Base-by-base conservation (phyloP, 2,329 filamentous ascomycete species). In the Ceratocystis destructans region DNA sequence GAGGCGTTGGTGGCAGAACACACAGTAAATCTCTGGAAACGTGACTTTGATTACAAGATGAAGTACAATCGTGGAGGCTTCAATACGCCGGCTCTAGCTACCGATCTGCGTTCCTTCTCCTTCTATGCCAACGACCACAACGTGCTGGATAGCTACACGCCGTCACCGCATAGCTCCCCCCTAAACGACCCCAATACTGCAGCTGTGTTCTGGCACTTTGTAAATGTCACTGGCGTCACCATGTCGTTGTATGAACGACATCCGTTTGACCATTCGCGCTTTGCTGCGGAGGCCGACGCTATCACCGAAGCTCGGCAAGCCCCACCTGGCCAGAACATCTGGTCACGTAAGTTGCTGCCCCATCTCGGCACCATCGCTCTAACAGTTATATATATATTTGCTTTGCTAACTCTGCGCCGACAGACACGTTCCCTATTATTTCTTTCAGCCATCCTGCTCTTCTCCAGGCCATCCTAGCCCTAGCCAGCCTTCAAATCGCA, bases 211-310 rank as follows among this genome's bases (percentile, higher is more conserved):
- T 87, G 87, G 74, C 91, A 97, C 75, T 97, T 96, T 74, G 85
- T 97, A 61, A 88, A 90, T 70, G 87, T 94, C 5, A 96, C 91
- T 1, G 92, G 88, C 0, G 89, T 91, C 0, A 88, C 84, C 70
- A 83, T 97, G 73, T 96, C 92, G 1, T 82, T 96, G 33, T 96
- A 90, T 73, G 92, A 97, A 75, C 82, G 93, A 64, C 86, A 92
- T 73, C 86, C 89, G 1, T 82, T 86, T 66, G 89, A 93, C 71
- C 82, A 89, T 1, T 82, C 84, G 0, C 81, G 86, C 33, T 72
- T 72, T 59, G 71, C 71, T 5, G 80, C 88, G 37, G 86, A 86
- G 59, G 78, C 79, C 8, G 78, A 82, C 0, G 80, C 88, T 1
- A 65, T 68, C 31, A 48, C 59, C 15, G 22, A 62, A 10, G 59